Percentiles rank a stretch among this genome's conserved stretches.
Evolutionary conservation across 108 stramenopile species (phyloP).

Genomic region (Skeletonema marinoi): DNA sequence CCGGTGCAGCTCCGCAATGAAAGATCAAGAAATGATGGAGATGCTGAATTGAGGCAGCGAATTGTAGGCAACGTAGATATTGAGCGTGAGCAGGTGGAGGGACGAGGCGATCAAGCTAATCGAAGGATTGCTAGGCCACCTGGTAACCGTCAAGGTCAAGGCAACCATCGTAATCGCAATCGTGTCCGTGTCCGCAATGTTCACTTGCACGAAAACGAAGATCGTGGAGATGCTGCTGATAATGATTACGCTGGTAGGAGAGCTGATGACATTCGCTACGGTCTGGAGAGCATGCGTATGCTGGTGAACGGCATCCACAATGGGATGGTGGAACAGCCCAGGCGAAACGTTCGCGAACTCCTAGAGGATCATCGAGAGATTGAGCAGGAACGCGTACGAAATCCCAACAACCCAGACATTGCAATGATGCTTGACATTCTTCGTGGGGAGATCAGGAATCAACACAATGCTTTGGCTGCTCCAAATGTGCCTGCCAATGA

Average conservation of each 20-base stretch:
- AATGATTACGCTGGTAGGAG: background rate
- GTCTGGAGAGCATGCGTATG: background rate
- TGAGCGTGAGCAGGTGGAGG: slow-evolving; percentile 4
- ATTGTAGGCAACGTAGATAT: background rate
- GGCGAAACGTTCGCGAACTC: background rate
- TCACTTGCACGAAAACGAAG: background rate
- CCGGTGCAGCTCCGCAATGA: slow-evolving; percentile 1
- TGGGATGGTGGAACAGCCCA: background rate
- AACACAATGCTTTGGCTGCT: background rate
- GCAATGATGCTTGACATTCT: background rate
- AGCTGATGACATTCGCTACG: background rate
- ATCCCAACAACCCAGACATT: background rate
- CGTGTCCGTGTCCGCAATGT: background rate
- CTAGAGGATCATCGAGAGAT: background rate
- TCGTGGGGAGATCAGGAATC: background rate
- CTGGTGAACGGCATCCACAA: background rate
- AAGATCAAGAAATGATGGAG: background rate
- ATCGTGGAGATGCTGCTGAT: background rate
- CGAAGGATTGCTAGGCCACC: background rate
- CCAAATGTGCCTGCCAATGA: too few relatives aligned
- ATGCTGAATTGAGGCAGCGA: background rate
- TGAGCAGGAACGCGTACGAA: background rate
- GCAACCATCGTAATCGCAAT: background rate
- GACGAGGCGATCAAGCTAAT: background rate
- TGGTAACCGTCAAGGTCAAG: too few relatives aligned